Percentiles rank a stretch among this genome's conserved stretches.
Evolutionary conservation across 768 basidiomycete species (phyloP).

Genomic region (Rhodotorula babjevae): DNA sequence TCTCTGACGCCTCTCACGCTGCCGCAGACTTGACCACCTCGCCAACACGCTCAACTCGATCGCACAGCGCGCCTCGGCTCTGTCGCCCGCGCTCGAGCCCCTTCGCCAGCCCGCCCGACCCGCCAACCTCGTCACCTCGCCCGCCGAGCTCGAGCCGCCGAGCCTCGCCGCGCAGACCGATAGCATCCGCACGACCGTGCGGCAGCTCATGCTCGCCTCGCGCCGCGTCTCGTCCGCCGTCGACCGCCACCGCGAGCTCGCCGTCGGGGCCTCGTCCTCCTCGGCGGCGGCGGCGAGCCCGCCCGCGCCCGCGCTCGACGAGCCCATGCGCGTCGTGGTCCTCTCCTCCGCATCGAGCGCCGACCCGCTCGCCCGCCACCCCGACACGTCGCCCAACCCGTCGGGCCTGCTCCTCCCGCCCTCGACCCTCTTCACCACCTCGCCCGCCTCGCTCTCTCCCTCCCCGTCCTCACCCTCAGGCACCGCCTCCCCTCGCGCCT

Average conservation of each 20-base stretch:
- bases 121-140: not conserved
- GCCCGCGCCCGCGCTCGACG: not conserved
- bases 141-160: not conserved
- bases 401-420: constrained; percentile 18
- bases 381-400: not conserved
- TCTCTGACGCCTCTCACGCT: not conserved
- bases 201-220: constrained; percentile 20
- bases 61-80: not conserved
- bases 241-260: constrained; percentile 22
- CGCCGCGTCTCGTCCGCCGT: constrained; percentile 21
- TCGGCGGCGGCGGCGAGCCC: not conserved
- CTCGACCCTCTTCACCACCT: constrained; percentile 3
- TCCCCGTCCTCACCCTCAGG: not conserved
- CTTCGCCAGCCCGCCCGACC: not conserved
- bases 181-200: constrained; percentile 14
- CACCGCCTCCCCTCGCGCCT: not conserved
- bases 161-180: constrained; percentile 4
- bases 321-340: not conserved
- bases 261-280: not conserved
- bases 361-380: no score
- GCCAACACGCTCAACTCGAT: not conserved
- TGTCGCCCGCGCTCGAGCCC: not conserved
- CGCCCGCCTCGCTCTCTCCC: constrained; percentile 2
- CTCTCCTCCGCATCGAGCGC: not conserved
- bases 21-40: not conserved